phyloP scores from a whole-genome alignment of 345 rosid genomes.

The Noccaea bulbosa region DNA sequence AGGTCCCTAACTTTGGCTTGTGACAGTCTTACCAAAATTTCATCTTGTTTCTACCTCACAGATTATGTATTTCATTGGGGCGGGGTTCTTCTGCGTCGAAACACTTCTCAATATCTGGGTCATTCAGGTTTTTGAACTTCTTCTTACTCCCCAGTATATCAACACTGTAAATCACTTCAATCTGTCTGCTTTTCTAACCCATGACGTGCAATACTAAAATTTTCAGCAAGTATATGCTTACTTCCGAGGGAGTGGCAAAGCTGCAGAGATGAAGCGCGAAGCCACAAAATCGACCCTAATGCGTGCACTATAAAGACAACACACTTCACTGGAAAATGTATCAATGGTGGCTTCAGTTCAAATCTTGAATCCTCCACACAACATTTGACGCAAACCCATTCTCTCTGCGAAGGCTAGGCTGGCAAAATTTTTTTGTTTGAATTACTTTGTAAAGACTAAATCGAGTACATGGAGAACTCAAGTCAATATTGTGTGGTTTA shows the following conservation, averaged over 20 bases:
- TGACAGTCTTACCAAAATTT: slow-evolving; percentile 7
- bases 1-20: slow-evolving; percentile 11
- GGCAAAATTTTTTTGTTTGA: slow-evolving; percentile 11
- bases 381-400: slow-evolving; percentile 6
- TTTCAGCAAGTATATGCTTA: slow-evolving; percentile 95
- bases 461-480: slow-evolving; percentile 24
- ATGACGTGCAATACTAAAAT: slow-evolving; percentile 7
- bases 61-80: slow-evolving; percentile 85
- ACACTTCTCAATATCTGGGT: slow-evolving; percentile 94
- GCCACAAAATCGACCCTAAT: slow-evolving; percentile 66
- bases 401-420: slow-evolving; percentile 25
- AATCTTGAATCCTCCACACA: slow-evolving; percentile 28
- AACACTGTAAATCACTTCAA: neutral
- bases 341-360: slow-evolving; percentile 35
- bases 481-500: slow-evolving; percentile 30
- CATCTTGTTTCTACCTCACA: slow-evolving; percentile 41
- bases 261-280: slow-evolving; percentile 82
- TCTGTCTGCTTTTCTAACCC: slow-evolving; percentile 20
- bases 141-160: slow-evolving; percentile 9
- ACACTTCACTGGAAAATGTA: slow-evolving; percentile 27
- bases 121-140: slow-evolving; percentile 68
- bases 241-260: slow-evolving; percentile 91
- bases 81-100: slow-evolving; percentile 73
- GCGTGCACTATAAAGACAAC: slow-evolving; percentile 60
- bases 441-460: slow-evolving; percentile 33